phyloP scores from a whole-genome alignment of 2,329 filamentous ascomycete genomes.

The Pseudopyrenochaeta lycopersici region DNA sequence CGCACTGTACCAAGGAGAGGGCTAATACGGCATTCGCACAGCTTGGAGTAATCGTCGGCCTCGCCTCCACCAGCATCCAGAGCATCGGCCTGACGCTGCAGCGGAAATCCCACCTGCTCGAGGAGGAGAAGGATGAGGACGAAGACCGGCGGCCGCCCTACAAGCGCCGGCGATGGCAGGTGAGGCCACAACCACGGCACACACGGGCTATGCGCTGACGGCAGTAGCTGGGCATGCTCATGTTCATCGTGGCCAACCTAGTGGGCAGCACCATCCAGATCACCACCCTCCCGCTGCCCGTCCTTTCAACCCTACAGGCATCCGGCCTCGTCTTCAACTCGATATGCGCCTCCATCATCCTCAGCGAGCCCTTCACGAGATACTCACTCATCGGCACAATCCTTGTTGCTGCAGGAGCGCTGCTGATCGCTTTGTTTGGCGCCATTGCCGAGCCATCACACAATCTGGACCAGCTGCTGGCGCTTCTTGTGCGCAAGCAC shows the following conservation, averaged over 20 bases:
- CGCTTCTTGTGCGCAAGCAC: conserved; percentile 74
- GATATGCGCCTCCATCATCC: conserved; percentile 91
- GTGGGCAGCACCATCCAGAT: conserved; percentile 97
- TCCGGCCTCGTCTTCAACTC: conserved; percentile 98
- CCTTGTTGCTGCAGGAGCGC: conserved; percentile 86
- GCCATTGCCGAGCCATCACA: conserved; percentile 94
- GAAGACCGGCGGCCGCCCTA: conserved; percentile 86
- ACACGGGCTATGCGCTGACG: conserved; percentile 17
- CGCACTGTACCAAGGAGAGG: neutral
- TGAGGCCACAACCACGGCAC: conserved; percentile 35
- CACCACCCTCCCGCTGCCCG: conserved; percentile 90
- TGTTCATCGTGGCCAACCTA: conserved; percentile 95
- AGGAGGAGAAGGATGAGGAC: conserved; percentile 88
- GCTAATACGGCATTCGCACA: conserved; percentile 48
- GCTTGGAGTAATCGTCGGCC: conserved; percentile 92
- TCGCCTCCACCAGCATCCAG: conserved; percentile 93
- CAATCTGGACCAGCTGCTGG: conserved; percentile 81
- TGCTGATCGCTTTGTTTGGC: conserved; percentile 92
- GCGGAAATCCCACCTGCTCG: conserved; percentile 96
- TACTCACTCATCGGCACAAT: conserved; percentile 92
- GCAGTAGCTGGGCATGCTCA: conserved; percentile 80
- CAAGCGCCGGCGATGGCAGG: conserved; percentile 90
- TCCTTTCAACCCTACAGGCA: conserved; percentile 89
- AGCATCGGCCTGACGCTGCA: conserved; percentile 94
- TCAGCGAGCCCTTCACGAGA: conserved; percentile 91